phyloP scores from a whole-genome alignment of 345 rosid genomes.

The Erysimum cheiranthoides region DNA sequence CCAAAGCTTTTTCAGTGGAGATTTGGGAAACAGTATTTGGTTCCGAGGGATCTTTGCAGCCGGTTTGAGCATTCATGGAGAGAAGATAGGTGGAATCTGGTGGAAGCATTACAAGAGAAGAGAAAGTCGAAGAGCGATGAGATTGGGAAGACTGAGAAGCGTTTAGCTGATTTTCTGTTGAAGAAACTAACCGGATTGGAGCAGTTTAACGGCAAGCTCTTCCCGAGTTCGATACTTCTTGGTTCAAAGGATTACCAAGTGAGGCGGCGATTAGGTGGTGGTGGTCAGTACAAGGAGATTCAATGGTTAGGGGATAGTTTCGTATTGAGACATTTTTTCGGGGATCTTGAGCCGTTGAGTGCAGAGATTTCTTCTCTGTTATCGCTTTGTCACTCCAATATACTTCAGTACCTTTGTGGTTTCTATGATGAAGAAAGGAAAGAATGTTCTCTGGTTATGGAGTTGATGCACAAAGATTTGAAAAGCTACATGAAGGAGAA shows the following conservation, averaged over 20 bases:
- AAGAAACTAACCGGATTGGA: conserved; percentile 63
- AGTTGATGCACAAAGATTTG: conserved; percentile 81
- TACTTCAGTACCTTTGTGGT: conserved; percentile 73
- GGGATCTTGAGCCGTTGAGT: conserved; percentile 59
- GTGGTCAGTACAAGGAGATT: conserved; percentile 79
- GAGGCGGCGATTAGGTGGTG: conserved; percentile 66
- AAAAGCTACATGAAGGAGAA: conserved; percentile 69
- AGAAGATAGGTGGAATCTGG: conserved; percentile 81
- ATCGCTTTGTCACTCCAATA: conserved; percentile 86
- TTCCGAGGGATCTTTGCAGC: conserved; percentile 55
- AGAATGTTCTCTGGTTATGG: conserved; percentile 78
- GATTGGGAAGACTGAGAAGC: conserved; percentile 60
- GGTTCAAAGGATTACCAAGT: conserved; percentile 76
- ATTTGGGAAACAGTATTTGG: conserved; percentile 82
- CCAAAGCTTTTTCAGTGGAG: conserved; percentile 77
- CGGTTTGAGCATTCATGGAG: conserved; percentile 68
- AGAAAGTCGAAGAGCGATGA: conserved; percentile 49
- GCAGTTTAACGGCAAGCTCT: conserved; percentile 54
- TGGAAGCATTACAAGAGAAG: conserved; percentile 66
- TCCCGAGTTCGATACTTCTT: conserved; percentile 67
- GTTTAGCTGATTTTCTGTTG: conserved; percentile 64
- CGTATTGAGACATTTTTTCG: conserved; percentile 66
- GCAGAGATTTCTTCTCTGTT: conserved; percentile 64
- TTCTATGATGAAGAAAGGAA: conserved; percentile 79
- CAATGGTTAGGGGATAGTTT: conserved; percentile 88